Percentiles rank a stretch among this genome's conserved stretches.
Evolutionary conservation across 1,139 yeast species (phyloP).

Genomic region (Saccharomycopsis phalli): DNA sequence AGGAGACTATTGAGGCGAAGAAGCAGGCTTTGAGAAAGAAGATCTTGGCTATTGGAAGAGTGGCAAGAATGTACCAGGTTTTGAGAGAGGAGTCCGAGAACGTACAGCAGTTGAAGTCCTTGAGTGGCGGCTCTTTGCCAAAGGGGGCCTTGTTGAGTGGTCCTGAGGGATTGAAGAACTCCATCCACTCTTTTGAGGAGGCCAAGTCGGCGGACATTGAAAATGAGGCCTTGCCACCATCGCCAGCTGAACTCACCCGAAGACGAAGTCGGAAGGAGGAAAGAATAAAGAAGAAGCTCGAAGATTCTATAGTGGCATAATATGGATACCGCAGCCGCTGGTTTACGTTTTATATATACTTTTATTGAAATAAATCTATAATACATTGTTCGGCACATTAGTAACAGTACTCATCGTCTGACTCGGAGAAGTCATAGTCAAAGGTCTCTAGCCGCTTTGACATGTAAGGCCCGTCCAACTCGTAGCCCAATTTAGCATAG

Average conservation of each 20-base stretch:
- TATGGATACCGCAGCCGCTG: too few species aligned
- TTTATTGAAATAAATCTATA: not conserved
- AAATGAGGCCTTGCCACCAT: slow-evolving; percentile 90
- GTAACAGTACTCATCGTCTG: too few species aligned
- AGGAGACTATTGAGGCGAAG: slow-evolving; percentile 29
- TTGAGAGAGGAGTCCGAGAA: slow-evolving; percentile 85
- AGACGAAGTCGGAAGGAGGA: slow-evolving; percentile 33
- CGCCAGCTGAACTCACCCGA: slow-evolving; percentile 48
- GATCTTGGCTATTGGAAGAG: slow-evolving; percentile 89
- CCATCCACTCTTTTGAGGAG: slow-evolving; percentile 70
- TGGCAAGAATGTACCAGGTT: slow-evolving; percentile 87
- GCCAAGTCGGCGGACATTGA: slow-evolving; percentile 74
- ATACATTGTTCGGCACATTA: slow-evolving; percentile 1
- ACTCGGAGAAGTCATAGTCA: too few species aligned
- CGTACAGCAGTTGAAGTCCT: slow-evolving; percentile 69
- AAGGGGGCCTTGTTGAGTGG: slow-evolving; percentile 85
- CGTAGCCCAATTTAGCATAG: slow-evolving; percentile 85
- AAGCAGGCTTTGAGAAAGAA: slow-evolving; percentile 69
- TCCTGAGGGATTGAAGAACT: slow-evolving; percentile 64
- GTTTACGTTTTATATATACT: too few species aligned
- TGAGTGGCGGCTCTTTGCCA: slow-evolving; percentile 67
- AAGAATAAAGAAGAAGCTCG: slow-evolving; percentile 30
- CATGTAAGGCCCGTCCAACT: slow-evolving; percentile 94
- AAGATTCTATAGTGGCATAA: slow-evolving; percentile 18
- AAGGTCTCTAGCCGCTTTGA: slow-evolving; percentile 45